A percentile compares a stretch with the other conserved stretches of the same genome.
Conservation (phyloP, 1,139 yeast genomes). For the Lodderomyces oxycetoniae region DNA sequence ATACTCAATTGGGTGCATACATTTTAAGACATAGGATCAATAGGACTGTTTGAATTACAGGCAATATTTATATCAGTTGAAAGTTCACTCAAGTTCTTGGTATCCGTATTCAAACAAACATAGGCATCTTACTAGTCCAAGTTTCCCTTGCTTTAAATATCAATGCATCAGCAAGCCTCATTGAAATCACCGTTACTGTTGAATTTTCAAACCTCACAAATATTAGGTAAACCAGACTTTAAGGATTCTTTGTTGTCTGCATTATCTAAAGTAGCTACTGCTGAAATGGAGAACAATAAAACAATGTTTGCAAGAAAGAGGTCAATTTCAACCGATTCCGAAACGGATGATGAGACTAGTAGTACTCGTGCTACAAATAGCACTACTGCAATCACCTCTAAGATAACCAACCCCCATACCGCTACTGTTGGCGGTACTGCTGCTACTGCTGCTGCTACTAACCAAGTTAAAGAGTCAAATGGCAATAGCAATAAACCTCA, state of each 20-base stretch:
- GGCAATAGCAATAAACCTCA: no score
- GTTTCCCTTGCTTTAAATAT: not conserved
- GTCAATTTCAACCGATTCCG: not conserved
- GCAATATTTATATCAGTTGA: no score
- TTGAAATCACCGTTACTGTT: not conserved
- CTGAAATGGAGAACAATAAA: not conserved
- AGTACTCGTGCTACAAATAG: no score
- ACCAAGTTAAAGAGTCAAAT: no score
- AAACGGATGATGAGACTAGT: no score
- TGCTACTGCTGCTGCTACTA: not conserved
- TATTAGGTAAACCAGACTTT: not conserved
- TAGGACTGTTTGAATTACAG: no score
- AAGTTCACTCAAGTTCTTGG: not conserved
- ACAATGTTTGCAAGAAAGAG: not conserved
- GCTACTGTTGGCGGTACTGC: not conserved
- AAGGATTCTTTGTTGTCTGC: not conserved
- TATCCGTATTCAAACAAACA: not conserved
- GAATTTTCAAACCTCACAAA: not conserved
- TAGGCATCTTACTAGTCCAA: not conserved
- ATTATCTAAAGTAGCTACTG: conserved; percentile 1
- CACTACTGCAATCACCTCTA: not conserved
- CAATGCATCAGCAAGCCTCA: not conserved
- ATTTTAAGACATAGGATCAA: no score
- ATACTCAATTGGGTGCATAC: no score
- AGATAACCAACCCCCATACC: not conserved